phyloP scores from a whole-genome alignment of 257 asterid genomes.

The Mitragyna speciosa region DNA sequence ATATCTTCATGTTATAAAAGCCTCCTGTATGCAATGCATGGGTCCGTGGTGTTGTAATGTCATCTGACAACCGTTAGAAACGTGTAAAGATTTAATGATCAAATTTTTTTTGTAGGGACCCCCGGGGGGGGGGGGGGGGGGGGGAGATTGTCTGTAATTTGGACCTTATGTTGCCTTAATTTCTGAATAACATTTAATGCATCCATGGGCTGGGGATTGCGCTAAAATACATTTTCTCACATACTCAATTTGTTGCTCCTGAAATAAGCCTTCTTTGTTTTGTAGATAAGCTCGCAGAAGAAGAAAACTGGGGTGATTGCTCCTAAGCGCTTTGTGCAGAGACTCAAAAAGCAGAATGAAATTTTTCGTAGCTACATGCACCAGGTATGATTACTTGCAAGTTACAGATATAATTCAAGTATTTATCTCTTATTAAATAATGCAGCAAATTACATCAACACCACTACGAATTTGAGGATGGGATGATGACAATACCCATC shows the following conservation, averaged over 20 bases:
- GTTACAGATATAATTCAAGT: not conserved
- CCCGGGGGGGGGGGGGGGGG: not conserved
- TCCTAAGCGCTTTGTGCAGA: conserved; percentile 91
- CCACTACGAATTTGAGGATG: not conserved
- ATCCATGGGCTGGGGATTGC: not conserved
- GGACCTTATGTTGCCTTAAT: not conserved
- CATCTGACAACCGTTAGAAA: not conserved
- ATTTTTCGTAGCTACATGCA: conserved; percentile 94
- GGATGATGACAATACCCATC: not conserved
- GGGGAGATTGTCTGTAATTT: not conserved
- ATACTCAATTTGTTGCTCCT: not conserved
- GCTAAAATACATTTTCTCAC: not conserved
- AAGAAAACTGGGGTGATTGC: conserved; percentile 90
- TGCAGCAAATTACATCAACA: not conserved
- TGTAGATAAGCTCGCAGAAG: conserved; percentile 87
- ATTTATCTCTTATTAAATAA: not conserved
- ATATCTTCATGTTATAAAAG: not conserved
- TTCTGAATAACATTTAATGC: not conserved
- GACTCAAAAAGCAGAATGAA: conserved; percentile 85
- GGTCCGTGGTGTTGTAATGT: not conserved
- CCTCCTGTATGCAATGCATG: not conserved
- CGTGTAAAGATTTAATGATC: not conserved
- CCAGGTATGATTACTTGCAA: conserved; percentile 54
- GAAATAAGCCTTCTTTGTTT: conserved; percentile 12
- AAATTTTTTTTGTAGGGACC: not conserved